A percentile compares a stretch with the other conserved stretches of the same genome.
Evolutionary conservation across 2,329 filamentous ascomycete genomes (phyloP).

Genomic region (Fusarium sp.): DNA sequence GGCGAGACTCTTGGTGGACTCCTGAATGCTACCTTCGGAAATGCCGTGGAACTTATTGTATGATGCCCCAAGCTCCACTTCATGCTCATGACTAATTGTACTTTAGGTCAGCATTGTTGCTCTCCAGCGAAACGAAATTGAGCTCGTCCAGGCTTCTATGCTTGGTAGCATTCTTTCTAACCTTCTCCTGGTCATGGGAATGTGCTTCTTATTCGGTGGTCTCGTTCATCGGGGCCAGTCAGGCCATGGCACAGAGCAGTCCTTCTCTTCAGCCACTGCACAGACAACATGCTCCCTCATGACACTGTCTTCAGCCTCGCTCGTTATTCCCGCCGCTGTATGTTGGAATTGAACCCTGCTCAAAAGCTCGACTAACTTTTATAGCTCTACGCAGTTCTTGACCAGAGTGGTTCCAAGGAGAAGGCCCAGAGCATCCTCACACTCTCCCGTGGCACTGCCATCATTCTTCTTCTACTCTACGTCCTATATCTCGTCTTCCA

Average conservation of each 20-base stretch:
- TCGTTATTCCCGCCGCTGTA: slow-evolving; percentile 80
- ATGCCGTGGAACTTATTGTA: slow-evolving; percentile 82
- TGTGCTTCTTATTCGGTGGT: slow-evolving; percentile 82
- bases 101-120: slow-evolving; percentile 91
- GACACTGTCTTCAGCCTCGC: slow-evolving; percentile 78
- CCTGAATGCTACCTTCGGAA: slow-evolving; percentile 81
- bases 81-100: slow-evolving; percentile 10
- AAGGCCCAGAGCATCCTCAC: slow-evolving; percentile 69
- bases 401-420: slow-evolving; percentile 53
- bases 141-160: slow-evolving; percentile 98
- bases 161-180: slow-evolving; percentile 95
- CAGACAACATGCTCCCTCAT: slow-evolving; percentile 80
- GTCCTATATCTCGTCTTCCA: slow-evolving; percentile 82
- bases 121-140: slow-evolving; percentile 83
- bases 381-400: slow-evolving; percentile 73
- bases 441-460: slow-evolving; percentile 78
- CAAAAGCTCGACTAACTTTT: slow-evolving; percentile 23
- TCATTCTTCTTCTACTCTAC: slow-evolving; percentile 80
- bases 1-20: slow-evolving; percentile 79
- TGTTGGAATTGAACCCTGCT: slow-evolving; percentile 27
- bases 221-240: slow-evolving; percentile 66
- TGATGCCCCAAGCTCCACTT: slow-evolving; percentile 36
- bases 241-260: slow-evolving; percentile 71
- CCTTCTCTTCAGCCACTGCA: slow-evolving; percentile 79
- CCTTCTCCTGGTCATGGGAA: slow-evolving; percentile 84